Conservation (phyloP, 495 filamentous ascomycete species). For the Podospora tetraspora region DNA sequence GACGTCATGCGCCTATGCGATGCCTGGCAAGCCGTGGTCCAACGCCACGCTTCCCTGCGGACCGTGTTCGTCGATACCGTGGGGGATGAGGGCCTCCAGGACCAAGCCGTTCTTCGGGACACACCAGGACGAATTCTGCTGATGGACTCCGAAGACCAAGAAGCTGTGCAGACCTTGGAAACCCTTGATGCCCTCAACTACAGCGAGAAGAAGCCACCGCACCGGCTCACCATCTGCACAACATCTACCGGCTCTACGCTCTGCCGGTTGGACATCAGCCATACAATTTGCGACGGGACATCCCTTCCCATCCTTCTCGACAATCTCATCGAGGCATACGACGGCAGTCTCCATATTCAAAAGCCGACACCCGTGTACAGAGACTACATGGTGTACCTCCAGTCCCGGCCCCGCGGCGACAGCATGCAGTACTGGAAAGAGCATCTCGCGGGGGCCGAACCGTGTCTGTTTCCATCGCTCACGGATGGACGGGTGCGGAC, state of each 20-base stretch:
- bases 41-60: constrained; percentile 35
- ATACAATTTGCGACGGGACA: constrained; percentile 21
- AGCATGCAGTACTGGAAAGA: constrained; percentile 21
- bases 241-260: constrained; percentile 21
- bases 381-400: constrained; percentile 19
- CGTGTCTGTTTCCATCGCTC: constrained; percentile 28
- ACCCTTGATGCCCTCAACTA: constrained; percentile 11
- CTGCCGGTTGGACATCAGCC: constrained; percentile 50
- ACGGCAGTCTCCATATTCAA: not conserved
- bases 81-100: constrained; percentile 21
- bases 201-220: constrained; percentile 36
- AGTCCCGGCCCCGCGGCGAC: constrained; percentile 50
- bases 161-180: constrained; percentile 13
- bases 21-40: constrained; percentile 22
- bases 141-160: constrained; percentile 40
- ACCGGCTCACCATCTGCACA: constrained; percentile 36
- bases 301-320: constrained; percentile 20
- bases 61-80: constrained; percentile 34
- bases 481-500: constrained; percentile 7
- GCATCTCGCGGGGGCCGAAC: constrained; percentile 25
- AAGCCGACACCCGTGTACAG: constrained; percentile 15
- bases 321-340: constrained; percentile 10
- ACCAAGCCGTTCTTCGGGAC: constrained; percentile 21
- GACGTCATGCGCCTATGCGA: constrained; percentile 5
- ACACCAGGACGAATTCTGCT: constrained; percentile 33